Conservation (phyloP, 2,329 filamentous ascomycete genomes). For the Penicillium sp. region DNA sequence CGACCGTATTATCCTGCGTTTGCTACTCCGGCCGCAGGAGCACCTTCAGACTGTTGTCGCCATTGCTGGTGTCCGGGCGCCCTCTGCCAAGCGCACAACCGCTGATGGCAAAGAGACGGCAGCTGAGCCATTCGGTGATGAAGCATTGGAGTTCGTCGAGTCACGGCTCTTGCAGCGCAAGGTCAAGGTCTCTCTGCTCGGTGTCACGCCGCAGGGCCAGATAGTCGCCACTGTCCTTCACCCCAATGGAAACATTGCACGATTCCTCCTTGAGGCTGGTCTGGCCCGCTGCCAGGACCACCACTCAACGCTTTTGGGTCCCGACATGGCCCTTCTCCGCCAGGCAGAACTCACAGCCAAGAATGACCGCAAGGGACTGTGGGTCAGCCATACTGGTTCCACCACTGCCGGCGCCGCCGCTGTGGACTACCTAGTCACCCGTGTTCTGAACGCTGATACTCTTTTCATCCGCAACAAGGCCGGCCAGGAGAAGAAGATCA, state of each 20-base stretch:
- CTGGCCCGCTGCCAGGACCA: conserved; percentile 91
- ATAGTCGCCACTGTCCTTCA: conserved; percentile 85
- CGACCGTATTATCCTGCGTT: conserved; percentile 79
- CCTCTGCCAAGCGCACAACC: conserved; percentile 80
- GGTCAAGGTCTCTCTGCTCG: conserved; percentile 77
- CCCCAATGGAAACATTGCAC: conserved; percentile 86
- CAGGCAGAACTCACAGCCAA: conserved; percentile 84
- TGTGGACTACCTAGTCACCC: conserved; percentile 75
- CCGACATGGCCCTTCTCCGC: conserved; percentile 79
- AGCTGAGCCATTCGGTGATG: conserved; percentile 84
- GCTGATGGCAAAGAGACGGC: conserved; percentile 77
- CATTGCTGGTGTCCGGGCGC: conserved; percentile 81
- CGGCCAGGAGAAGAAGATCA: conserved; percentile 83
- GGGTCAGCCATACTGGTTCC: conserved; percentile 70
- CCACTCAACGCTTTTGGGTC: conserved; percentile 86
- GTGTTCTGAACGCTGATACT: conserved; percentile 84
- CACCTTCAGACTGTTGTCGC: conserved; percentile 87
- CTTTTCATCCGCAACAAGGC: conserved; percentile 80
- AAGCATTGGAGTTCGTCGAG: conserved; percentile 85
- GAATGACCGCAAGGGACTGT: conserved; percentile 69
- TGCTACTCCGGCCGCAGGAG: conserved; percentile 75
- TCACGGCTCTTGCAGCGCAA: conserved; percentile 78
- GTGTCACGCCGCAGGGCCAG: conserved; percentile 83
- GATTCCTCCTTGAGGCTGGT: conserved; percentile 83
- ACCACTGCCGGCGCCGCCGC: conserved; percentile 58